Percentiles rank a stretch among this genome's conserved stretches.
These are phyloP conservation scores for Ophiostoma pallidulum DNA, from an alignment of 2,329 filamentous ascomycete genomes.

Conservation along the genomic window DNA sequence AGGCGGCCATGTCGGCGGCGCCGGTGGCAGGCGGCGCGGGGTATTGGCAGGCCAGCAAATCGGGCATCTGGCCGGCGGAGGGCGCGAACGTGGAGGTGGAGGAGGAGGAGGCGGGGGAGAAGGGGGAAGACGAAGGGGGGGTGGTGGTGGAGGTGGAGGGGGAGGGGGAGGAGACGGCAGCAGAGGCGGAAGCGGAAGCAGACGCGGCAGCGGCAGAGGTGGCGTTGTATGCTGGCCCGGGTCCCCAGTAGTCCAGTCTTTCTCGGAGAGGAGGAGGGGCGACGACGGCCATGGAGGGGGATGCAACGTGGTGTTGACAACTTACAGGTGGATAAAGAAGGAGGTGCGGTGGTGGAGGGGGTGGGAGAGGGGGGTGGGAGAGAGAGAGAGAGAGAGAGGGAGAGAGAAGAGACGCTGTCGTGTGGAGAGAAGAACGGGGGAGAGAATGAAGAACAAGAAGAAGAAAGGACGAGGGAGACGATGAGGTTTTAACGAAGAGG, in stretches of 20 bases:
- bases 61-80: constrained; percentile 26
- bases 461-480: neutral
- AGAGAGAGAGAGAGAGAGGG: constrained; percentile 1
- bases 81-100: neutral
- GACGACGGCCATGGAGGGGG: constrained; percentile 29
- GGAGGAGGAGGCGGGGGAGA: neutral
- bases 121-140: neutral
- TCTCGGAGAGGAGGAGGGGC: constrained; percentile 24
- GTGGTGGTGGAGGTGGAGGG: constrained; percentile 2
- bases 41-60: constrained; percentile 43
- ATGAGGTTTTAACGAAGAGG: no score
- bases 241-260: constrained; percentile 25
- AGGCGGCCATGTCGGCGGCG: constrained; percentile 29
- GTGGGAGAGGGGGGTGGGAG: neutral
- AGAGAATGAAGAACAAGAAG: neutral
- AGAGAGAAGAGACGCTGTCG: neutral
- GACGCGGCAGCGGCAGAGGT: no score
- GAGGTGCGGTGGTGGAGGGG: no score
- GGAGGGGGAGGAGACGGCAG: constrained; percentile 1
- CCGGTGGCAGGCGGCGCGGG: constrained; percentile 32
- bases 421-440: neutral
- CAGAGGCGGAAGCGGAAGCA: no score
- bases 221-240: constrained; percentile 23
- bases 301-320: constrained; percentile 2
- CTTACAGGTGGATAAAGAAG: no score